Evolutionary conservation across 306 rosid species (phyloP), one percentile per base, ranked within the genome.

Genomic region (Benincasa hispida): DNA sequence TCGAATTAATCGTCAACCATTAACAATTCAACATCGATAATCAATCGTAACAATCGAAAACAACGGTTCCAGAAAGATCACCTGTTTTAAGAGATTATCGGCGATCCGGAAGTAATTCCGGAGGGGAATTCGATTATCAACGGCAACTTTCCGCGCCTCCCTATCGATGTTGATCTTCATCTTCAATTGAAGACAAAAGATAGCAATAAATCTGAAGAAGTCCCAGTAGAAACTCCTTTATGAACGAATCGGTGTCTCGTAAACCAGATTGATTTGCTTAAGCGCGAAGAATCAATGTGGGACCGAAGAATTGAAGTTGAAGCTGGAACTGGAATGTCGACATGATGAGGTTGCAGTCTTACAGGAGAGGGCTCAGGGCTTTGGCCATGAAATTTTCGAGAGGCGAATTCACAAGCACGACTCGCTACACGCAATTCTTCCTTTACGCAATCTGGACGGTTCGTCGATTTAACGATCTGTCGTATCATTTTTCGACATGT

Each of bases 41-140:
- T 22, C 75, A 48, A 24, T 13, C 27, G 60, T 2, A 65, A 69
- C 50, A 34, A 62, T 61, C 4, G 6, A 50, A 12, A 77, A 63
- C 10, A 73, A 34, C 19, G n/a, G 1, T 74, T 68, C 5, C 17
- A 17, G 32, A 7, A 25, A 34, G 14, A 9, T 60, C 37, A 92
- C 99, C 99, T 95, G 98, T 75, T 88, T 89, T 85, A 95, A 92
- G 76, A 95, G 98, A 58, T 86, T 90, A 84, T 92, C 97, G 58
- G 99, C 98, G 77, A 95, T 95, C 27, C 99, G 92, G 54, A 89
- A 90, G 82, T 95, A 95, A 72, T 89, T 75, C 21, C 86, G 93
- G 78, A 95, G 96, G 62, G 93, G 87, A 79, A 92, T 88, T 78
- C 93, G 92, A 85, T 86, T 83, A 47, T 95, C 99, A 77, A 92